These are phyloP conservation scores for Aureobasidium sp. DNA, from an alignment of 2,329 filamentous ascomycete species.

Conservation along the genomic window DNA sequence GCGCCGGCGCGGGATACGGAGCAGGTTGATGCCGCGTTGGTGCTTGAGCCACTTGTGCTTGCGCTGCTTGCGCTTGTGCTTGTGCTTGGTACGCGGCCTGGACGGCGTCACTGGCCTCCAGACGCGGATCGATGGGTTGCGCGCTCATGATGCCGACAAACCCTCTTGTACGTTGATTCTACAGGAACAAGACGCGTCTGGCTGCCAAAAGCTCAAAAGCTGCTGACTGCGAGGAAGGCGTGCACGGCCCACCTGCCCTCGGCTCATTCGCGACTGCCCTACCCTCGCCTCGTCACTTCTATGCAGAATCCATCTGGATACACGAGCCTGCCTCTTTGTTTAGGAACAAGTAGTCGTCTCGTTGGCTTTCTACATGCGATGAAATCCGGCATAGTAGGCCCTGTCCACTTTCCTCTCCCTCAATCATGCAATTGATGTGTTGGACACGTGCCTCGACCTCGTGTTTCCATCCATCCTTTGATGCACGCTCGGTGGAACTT, in stretches of 20 bases:
- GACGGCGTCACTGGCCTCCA: constrained; percentile 9
- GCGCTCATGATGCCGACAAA: constrained; percentile 3
- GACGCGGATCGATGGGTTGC: constrained; percentile 8
- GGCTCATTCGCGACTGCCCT: neutral
- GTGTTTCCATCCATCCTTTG: constrained; percentile 49
- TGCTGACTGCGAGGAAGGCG: constrained; percentile 2
- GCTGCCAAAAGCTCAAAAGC: neutral
- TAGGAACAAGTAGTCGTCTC: neutral
- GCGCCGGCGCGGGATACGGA: constrained; percentile 11
- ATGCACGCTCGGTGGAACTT: constrained; percentile 56
- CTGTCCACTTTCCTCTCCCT: neutral
- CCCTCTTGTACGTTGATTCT: neutral
- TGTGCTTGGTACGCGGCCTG: constrained; percentile 7
- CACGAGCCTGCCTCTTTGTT: neutral
- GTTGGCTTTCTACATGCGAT: neutral
- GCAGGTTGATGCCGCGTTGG: constrained; percentile 10
- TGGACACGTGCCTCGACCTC: constrained; percentile 48
- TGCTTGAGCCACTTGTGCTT: constrained; percentile 7
- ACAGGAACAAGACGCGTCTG: neutral
- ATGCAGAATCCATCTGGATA: too few relatives aligned
- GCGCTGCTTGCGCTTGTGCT: constrained; percentile 3
- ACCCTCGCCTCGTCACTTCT: neutral
- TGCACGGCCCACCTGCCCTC: neutral
- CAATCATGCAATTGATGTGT: constrained; percentile 45
- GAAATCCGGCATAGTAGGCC: neutral